Evolutionary conservation across 2,329 filamentous ascomycete genomes (phyloP), one percentile per base, ranked within the genome.

Genomic region (Colletotrichum theobromicola): DNA sequence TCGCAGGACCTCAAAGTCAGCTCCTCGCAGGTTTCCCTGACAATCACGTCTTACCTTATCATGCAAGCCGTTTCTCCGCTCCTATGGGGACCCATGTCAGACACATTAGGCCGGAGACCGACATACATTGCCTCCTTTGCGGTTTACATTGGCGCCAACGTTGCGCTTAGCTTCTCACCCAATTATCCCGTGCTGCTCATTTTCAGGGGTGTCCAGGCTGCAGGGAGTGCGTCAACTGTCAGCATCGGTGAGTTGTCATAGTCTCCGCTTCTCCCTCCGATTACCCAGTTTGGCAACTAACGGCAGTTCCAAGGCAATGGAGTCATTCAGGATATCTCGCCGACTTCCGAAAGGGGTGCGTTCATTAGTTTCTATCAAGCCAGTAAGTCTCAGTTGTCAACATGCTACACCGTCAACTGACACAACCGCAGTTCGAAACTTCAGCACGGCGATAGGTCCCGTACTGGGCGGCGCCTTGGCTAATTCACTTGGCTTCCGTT

Each of bases 1-100:
- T 15, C 16, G 13, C 21, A 80, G 77, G 81, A 84, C 16, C 76
- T 84, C 2, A 61, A 77, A 30, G 79, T 84, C 10, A 82, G 77
- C 63, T 26, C 80, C 2, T 75, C 77, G 4, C 72, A 78, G 16
- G 80, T 87, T 12, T 83, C 82, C 58, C 78, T 87, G 6, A 87
- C 85, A 8, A 83, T 88, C 21, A 87, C 86, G 0, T 80, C 83
- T 2, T 90, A 89, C 76, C 85, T 88, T 79, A 81, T 90, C 61
- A 81, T 89, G 18, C 88, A 90, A 80, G 89, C 86, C 5, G 78
- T 89, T 15, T 84, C 87, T 9, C 87, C 88, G 0, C 80, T 85
- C 2, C 81, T 90, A 63, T 89, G 86, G 85, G 87, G 85, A 9
- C 83, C 87, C 1, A 79, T 90, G 15, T 87, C 87, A 2, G 88